These are phyloP conservation scores for Aspergillus calidoustus DNA, from an alignment of 2,329 filamentous ascomycete species.

Conservation along the genomic window DNA sequence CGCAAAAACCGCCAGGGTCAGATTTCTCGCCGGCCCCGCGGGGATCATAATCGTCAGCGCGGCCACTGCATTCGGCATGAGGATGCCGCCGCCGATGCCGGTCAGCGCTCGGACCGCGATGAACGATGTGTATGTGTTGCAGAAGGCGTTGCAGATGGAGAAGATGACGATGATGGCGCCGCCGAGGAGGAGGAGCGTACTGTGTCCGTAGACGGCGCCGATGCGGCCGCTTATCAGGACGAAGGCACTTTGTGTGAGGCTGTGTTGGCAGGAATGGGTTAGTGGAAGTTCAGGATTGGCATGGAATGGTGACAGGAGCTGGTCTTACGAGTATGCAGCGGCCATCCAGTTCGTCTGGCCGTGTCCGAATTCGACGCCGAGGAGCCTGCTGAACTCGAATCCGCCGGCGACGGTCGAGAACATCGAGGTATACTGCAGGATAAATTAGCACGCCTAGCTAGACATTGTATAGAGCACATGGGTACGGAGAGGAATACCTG, in stretches of 20 bases:
- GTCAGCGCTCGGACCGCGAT: constrained; percentile 35
- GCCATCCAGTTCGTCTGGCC: too few relatives aligned
- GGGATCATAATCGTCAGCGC: constrained; percentile 49
- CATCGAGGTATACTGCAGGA: too few relatives aligned
- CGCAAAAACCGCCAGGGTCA: constrained; percentile 52
- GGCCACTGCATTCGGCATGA: constrained; percentile 53
- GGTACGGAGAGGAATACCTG: too few relatives aligned
- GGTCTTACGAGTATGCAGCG: too few relatives aligned
- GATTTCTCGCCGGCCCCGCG: constrained; percentile 46
- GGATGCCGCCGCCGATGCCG: constrained; percentile 52
- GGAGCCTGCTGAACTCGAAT: too few relatives aligned
- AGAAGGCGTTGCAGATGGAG: constrained; percentile 52
- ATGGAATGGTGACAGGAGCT: too few relatives aligned
- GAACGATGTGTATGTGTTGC: constrained; percentile 32
- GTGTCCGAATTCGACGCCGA: too few relatives aligned
- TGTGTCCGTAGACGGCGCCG: constrained; percentile 57
- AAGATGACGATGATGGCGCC: constrained; percentile 56
- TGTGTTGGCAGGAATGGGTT: too few relatives aligned
- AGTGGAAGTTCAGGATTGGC: too few relatives aligned
- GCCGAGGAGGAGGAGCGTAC: constrained; percentile 54
- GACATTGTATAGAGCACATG: too few relatives aligned
- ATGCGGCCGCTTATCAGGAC: constrained; percentile 56
- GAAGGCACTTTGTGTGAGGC: constrained; percentile 46
- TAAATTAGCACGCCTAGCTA: too few relatives aligned
- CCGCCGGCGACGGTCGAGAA: too few relatives aligned